phyloP scores from a whole-genome alignment of 805 yeast genomes.

The Starmerella potacharoeniae region DNA sequence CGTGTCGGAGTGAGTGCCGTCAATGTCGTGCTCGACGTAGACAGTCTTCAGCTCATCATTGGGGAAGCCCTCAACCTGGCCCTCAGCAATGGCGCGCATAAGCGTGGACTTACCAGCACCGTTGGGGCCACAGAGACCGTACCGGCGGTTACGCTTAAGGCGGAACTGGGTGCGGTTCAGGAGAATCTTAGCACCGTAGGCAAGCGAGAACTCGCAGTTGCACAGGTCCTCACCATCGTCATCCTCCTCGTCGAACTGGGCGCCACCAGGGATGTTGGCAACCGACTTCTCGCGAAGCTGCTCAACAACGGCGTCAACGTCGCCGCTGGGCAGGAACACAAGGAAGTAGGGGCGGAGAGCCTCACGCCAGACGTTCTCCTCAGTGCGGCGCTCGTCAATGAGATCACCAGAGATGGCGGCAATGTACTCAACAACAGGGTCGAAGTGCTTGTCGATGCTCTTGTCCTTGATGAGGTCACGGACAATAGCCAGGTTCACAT shows the following conservation, averaged over 20 bases:
- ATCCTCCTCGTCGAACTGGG: constrained; percentile 80
- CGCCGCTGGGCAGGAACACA: constrained; percentile 85
- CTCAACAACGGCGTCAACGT: constrained; percentile 82
- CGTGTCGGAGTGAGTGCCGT: constrained; percentile 95
- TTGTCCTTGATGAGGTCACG: constrained; percentile 58
- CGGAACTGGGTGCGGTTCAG: constrained; percentile 98
- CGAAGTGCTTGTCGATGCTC: constrained; percentile 61
- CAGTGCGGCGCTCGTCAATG: constrained; percentile 94
- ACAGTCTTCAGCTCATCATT: constrained; percentile 99
- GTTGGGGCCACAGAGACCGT: constrained; percentile 97
- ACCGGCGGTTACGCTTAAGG: constrained; percentile 90
- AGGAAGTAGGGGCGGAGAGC: constrained; percentile 89
- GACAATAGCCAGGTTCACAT: constrained; percentile 76
- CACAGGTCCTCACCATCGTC: constrained; percentile 99
- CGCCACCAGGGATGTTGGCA: constrained; percentile 96
- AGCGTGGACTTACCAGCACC: constrained; percentile 99
- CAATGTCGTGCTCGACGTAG: constrained; percentile 99
- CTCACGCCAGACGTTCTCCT: constrained; percentile 83
- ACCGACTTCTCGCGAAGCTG: constrained; percentile 92
- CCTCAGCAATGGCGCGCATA: constrained; percentile 95
- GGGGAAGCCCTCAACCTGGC: constrained; percentile 99
- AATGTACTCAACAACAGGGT: constrained; percentile 62
- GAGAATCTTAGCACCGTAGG: constrained; percentile 99
- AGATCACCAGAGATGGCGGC: constrained; percentile 98
- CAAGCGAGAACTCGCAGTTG: constrained; percentile 99